phyloP scores from a whole-genome alignment of 2,329 filamentous ascomycete genomes.

The Penicillium sp. region DNA sequence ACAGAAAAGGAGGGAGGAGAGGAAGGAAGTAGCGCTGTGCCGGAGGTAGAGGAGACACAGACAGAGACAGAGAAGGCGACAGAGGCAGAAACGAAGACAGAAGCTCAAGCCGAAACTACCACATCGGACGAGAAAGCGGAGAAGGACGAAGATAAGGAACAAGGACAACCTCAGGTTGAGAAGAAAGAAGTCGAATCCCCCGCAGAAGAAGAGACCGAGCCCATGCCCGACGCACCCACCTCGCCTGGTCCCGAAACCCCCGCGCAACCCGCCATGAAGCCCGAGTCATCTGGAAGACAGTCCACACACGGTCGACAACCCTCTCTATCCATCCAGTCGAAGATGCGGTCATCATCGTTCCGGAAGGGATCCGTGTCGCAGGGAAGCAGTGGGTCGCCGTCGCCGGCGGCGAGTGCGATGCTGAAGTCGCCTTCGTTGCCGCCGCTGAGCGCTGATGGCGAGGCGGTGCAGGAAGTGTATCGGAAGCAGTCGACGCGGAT shows the following conservation, averaged over 20 bases:
- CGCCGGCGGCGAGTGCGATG: slow-evolving; percentile 37
- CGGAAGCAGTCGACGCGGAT: slow-evolving; percentile 77
- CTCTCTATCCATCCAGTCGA: slow-evolving; percentile 71
- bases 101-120: too few species aligned
- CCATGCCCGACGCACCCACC: slow-evolving; percentile 31
- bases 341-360: slow-evolving; percentile 78
- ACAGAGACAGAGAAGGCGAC: slow-evolving; percentile 15
- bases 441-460: slow-evolving; percentile 56
- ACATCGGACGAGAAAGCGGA: too few species aligned
- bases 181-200: slow-evolving; percentile 23
- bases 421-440: slow-evolving; percentile 42
- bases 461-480: slow-evolving; percentile 76
- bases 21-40: too few species aligned
- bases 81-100: slow-evolving; percentile 28
- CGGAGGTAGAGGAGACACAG: too few species aligned
- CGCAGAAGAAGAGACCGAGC: too few species aligned
- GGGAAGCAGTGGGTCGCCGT: slow-evolving; percentile 39
- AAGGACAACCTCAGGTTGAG: too few species aligned
- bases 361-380: slow-evolving; percentile 53
- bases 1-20: too few species aligned
- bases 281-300: too few species aligned
- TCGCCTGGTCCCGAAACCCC: slow-evolving; percentile 24
- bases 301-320: slow-evolving; percentile 46
- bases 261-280: too few species aligned
- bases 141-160: too few species aligned